Evolutionary conservation across 768 basidiomycete genomes (phyloP).

Genomic region (Cytidiella melzeri): DNA sequence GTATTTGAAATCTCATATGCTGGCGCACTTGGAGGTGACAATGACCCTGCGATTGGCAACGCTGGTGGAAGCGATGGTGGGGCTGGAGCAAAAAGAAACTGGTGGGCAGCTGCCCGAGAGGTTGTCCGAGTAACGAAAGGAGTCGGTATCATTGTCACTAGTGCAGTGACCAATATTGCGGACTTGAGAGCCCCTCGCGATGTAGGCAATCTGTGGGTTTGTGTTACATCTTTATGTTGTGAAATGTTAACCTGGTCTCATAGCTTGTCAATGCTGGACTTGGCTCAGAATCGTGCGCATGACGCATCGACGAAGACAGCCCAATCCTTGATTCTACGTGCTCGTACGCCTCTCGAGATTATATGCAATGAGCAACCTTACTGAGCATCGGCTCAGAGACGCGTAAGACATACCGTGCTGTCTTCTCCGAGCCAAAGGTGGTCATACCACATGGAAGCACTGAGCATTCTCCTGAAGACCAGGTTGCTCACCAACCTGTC

Average conservation of each 20-base stretch:
- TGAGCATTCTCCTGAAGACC: neutral
- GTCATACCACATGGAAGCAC: conserved; percentile 38
- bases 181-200: conserved; percentile 71
- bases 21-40: conserved; percentile 63
- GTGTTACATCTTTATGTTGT: neutral
- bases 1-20: conserved; percentile 80
- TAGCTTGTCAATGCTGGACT: conserved; percentile 61
- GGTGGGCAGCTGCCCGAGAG: conserved; percentile 80
- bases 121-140: conserved; percentile 77
- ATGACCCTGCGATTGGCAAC: conserved; percentile 37
- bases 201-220: conserved; percentile 65
- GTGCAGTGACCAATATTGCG: conserved; percentile 53
- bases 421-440: conserved; percentile 68
- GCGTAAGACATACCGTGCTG: conserved; percentile 73
- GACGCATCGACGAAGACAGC: conserved; percentile 53
- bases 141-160: conserved; percentile 65
- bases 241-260: neutral
- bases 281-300: conserved; percentile 65
- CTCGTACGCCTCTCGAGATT: conserved; percentile 44
- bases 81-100: conserved; percentile 59
- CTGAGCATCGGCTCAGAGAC: conserved; percentile 45
- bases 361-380: neutral
- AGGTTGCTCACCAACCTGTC: neutral
- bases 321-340: conserved; percentile 64
- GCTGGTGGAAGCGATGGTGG: conserved; percentile 50